Evolutionary conservation across 768 basidiomycete species (phyloP).

Genomic region (Terana coerulea): DNA sequence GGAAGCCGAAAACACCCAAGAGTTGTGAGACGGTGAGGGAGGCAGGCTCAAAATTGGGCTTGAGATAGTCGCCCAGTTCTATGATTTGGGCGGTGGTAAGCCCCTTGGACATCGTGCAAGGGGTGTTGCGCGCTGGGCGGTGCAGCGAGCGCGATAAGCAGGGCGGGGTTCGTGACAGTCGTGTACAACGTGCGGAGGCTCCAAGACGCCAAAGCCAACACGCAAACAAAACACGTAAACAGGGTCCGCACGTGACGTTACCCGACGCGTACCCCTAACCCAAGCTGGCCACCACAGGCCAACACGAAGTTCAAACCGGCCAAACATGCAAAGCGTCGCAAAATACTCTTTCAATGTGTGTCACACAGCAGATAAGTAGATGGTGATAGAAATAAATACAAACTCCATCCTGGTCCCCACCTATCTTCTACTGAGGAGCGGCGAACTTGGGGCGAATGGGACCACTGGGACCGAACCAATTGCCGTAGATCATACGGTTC

Average conservation of each 20-base stretch:
- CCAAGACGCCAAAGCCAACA: constrained; percentile 5
- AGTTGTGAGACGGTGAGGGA: constrained; percentile 79
- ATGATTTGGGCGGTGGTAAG: constrained; percentile 79
- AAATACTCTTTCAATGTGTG: too few species aligned
- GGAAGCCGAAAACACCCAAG: constrained; percentile 71
- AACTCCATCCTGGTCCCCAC: too few species aligned
- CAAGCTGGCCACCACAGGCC: neutral
- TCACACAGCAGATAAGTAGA: constrained; percentile 4
- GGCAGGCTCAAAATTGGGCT: constrained; percentile 71
- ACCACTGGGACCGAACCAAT: constrained; percentile 47
- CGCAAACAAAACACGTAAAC: constrained; percentile 14
- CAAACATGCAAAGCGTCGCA: too few species aligned
- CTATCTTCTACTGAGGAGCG: constrained; percentile 1
- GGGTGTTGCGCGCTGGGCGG: constrained; percentile 15
- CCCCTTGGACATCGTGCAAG: constrained; percentile 55
- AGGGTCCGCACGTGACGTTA: constrained; percentile 16
- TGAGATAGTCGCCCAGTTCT: constrained; percentile 70
- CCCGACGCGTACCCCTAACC: constrained; percentile 10
- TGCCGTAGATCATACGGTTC: constrained; percentile 56
- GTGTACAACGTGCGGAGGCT: constrained; percentile 15
- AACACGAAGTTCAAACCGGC: neutral
- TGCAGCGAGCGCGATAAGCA: constrained; percentile 6
- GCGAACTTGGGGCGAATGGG: constrained; percentile 36
- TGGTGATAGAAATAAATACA: too few species aligned
- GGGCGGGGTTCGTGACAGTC: constrained; percentile 11